Conservation (phyloP, 1,284 basidiomycete species). For the Apiotrichum mycotoxinovorans region DNA sequence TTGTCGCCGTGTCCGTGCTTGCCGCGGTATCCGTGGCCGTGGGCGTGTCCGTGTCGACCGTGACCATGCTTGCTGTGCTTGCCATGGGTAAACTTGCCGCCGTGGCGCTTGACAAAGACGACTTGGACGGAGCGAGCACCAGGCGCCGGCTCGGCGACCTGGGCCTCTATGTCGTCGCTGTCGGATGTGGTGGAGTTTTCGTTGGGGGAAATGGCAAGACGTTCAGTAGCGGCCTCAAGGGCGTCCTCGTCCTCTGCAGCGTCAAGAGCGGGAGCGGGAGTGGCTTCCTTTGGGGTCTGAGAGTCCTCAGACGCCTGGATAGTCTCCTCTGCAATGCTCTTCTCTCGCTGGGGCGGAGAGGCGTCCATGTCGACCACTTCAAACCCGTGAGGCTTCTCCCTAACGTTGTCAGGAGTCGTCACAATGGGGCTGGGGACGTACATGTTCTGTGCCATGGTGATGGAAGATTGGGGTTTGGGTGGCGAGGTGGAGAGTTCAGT, state of each 20-base stretch:
- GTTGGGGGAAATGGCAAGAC: neutral
- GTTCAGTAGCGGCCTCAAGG: neutral
- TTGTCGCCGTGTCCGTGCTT: neutral
- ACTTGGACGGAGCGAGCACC: neutral
- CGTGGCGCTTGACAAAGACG: conserved; percentile 1
- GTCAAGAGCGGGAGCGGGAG: neutral
- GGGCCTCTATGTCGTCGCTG: neutral
- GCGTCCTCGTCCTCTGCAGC: neutral
- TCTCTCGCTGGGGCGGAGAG: neutral
- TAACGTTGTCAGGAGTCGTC: conserved; percentile 14
- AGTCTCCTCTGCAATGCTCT: neutral
- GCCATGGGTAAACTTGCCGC: neutral
- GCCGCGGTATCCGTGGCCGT: neutral
- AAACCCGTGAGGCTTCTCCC: conserved; percentile 16
- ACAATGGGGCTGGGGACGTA: conserved; percentile 2
- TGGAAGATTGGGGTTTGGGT: neutral
- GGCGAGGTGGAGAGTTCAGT: neutral
- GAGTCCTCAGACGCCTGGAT: neutral
- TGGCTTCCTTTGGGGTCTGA: neutral
- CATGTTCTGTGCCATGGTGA: conserved; percentile 1
- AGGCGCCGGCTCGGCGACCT: neutral
- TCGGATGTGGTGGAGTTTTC: neutral
- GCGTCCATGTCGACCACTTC: conserved; percentile 1
- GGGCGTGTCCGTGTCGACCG: neutral
- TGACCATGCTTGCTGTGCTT: neutral